Evolutionary conservation across 139 green algal genomes (phyloP).

Genomic region (Coelastrella sp.): DNA sequence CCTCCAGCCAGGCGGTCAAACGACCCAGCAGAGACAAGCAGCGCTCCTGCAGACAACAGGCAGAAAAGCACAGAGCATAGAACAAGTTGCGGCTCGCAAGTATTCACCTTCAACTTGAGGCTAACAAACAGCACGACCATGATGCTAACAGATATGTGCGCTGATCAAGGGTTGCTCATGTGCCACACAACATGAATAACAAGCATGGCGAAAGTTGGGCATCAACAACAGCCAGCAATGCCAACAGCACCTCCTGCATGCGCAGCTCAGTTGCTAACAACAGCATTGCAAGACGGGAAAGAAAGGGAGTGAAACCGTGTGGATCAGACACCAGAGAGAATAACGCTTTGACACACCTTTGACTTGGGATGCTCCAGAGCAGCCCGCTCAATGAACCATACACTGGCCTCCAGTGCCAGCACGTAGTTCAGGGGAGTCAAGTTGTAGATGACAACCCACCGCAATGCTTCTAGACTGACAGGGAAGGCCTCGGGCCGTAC

Average conservation of each 20-base stretch:
- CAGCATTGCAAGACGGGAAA: too few species aligned
- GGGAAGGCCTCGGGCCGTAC: slow-evolving; percentile 75
- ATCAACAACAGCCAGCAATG: neutral
- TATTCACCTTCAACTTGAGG: too few species aligned
- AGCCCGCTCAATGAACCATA: slow-evolving; percentile 71
- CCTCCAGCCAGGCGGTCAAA: slow-evolving; percentile 46
- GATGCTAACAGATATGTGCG: too few species aligned
- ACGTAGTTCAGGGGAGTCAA: slow-evolving; percentile 68
- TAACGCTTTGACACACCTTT: neutral
- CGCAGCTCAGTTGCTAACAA: neutral
- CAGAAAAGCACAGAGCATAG: neutral
- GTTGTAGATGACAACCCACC: slow-evolving; percentile 54
- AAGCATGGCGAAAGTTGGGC: neutral
- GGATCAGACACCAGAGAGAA: too few species aligned
- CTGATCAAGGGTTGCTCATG: too few species aligned
- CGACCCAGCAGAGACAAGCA: slow-evolving; percentile 27
- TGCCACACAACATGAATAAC: neutral
- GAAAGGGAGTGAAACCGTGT: too few species aligned
- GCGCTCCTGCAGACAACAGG: neutral
- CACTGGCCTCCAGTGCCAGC: slow-evolving; percentile 62
- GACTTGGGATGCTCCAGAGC: slow-evolving; percentile 44
- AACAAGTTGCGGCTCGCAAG: neutral
- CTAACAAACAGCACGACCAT: too few species aligned
- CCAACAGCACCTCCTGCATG: neutral
- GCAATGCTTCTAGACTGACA: slow-evolving; percentile 39